Percentiles rank a stretch among this genome's conserved stretches.
Conservation (phyloP, 768 basidiomycete genomes). For the Mycena vulgaris region DNA sequence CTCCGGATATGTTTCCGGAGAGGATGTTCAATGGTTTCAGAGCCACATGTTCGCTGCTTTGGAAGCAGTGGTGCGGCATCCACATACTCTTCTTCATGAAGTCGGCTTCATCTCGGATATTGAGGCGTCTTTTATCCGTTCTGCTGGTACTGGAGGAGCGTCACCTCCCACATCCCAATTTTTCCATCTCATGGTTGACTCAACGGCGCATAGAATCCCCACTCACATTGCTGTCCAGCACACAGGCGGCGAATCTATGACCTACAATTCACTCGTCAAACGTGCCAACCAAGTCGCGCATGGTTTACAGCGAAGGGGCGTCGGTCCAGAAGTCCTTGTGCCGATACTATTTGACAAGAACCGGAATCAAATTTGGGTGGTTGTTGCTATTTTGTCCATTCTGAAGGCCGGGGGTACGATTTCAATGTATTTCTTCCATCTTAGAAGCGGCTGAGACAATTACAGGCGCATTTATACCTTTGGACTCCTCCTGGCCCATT, state of each 20-base stretch:
- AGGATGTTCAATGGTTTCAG: slow-evolving; percentile 12
- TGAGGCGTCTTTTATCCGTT: slow-evolving; percentile 9
- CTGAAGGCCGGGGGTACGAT: slow-evolving; percentile 12
- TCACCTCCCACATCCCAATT: neutral
- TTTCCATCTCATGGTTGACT: slow-evolving; percentile 16
- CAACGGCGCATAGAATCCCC: neutral
- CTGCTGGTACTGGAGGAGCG: neutral
- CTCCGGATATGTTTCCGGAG: neutral
- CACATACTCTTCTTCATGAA: neutral
- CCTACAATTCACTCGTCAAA: slow-evolving; percentile 1
- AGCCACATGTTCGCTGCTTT: slow-evolving; percentile 14
- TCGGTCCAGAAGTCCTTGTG: slow-evolving; percentile 1
- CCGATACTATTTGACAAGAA: slow-evolving; percentile 13
- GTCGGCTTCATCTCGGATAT: slow-evolving; percentile 3
- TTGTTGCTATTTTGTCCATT: slow-evolving; percentile 3
- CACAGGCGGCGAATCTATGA: slow-evolving; percentile 5
- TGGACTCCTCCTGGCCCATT: slow-evolving; percentile 20
- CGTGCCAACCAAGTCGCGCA: slow-evolving; percentile 19
- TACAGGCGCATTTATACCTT: slow-evolving; percentile 13
- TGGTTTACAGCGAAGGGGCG: slow-evolving; percentile 4
- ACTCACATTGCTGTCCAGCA: slow-evolving; percentile 9
- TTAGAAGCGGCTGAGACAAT: too few relatives aligned
- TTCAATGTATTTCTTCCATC: too few relatives aligned
- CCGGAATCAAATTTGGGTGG: neutral
- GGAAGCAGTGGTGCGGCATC: neutral